Conservation (phyloP, 805 yeast genomes). For the Blastobotrys robertii region DNA sequence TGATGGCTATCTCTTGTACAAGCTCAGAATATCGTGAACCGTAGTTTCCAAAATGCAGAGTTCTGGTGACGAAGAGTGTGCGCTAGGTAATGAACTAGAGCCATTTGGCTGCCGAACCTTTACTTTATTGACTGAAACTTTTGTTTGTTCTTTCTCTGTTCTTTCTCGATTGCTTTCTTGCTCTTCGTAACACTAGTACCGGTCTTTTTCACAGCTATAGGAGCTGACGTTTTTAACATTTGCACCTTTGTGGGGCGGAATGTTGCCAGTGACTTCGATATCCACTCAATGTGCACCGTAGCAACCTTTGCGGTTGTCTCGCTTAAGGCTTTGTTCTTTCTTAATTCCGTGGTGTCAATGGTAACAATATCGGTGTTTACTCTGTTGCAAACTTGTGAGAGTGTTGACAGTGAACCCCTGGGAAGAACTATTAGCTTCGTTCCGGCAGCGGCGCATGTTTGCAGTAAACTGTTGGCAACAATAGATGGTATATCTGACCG, state of each 20-base stretch:
- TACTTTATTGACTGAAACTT: not conserved
- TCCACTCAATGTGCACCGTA: slow-evolving; percentile 8
- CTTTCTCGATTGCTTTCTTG: not conserved
- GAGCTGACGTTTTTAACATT: slow-evolving; percentile 2
- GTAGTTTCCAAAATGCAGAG: not conserved
- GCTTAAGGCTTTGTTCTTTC: not conserved
- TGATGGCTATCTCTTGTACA: too few relatives aligned
- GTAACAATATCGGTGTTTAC: slow-evolving; percentile 1
- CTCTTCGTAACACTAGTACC: not conserved
- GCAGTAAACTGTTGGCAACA: slow-evolving; percentile 13
- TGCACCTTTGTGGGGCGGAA: not conserved
- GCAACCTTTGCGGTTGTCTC: slow-evolving; percentile 2
- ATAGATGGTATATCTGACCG: slow-evolving; percentile 13
- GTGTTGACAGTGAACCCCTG: slow-evolving; percentile 8
- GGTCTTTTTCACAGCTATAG: not conserved
- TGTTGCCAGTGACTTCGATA: not conserved
- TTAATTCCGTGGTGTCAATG: not conserved
- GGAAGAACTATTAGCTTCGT: slow-evolving; percentile 13
- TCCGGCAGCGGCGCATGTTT: slow-evolving; percentile 12
- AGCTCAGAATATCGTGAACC: not conserved
- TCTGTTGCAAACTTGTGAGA: slow-evolving; percentile 5
- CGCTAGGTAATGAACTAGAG: not conserved
- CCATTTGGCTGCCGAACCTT: not conserved
- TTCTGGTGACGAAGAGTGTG: not conserved
- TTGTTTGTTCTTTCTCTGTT: not conserved